Conservation (phyloP, 2,329 filamentous ascomycete species). For the Chaetomium globosum region DNA sequence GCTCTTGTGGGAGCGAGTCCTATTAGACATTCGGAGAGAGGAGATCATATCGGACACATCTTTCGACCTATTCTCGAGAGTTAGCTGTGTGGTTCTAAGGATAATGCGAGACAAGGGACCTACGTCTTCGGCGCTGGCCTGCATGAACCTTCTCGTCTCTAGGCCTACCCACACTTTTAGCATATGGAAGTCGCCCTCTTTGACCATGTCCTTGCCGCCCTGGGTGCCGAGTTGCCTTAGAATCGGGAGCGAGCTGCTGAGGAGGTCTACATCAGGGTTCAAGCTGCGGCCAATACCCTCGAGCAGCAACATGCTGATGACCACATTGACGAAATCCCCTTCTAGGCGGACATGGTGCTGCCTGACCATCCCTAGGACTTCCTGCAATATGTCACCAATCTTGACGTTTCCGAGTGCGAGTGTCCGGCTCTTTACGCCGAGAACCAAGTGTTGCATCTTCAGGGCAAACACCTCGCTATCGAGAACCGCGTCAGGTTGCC, state of each 20-base stretch:
- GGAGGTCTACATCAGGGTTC: constrained; percentile 83
- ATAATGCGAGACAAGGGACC: constrained; percentile 43
- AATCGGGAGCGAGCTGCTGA: constrained; percentile 85
- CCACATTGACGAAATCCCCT: constrained; percentile 97
- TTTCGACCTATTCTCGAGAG: constrained; percentile 64
- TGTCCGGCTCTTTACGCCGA: constrained; percentile 86
- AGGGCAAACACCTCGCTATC: constrained; percentile 89
- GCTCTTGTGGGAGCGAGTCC: not conserved
- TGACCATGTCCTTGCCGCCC: constrained; percentile 69
- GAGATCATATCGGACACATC: constrained; percentile 87
- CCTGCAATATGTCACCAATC: constrained; percentile 90
- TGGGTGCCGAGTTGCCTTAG: constrained; percentile 82
- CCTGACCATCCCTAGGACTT: constrained; percentile 89
- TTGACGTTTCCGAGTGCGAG: constrained; percentile 92
- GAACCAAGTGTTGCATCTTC: constrained; percentile 94
- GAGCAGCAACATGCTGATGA: constrained; percentile 88
- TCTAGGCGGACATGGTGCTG: constrained; percentile 90
- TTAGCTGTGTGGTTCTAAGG: constrained; percentile 14
- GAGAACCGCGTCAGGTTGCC: constrained; percentile 86
- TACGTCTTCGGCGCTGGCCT: constrained; percentile 86
- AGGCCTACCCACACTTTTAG: constrained; percentile 88
- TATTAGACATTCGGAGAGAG: constrained; percentile 79
- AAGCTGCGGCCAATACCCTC: constrained; percentile 90
- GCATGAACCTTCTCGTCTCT: constrained; percentile 84
- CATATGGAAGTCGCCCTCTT: constrained; percentile 78